Evolutionary conservation across 208 protist genomes (phyloP).

Genomic region (Endotrypanum monterogeii): DNA sequence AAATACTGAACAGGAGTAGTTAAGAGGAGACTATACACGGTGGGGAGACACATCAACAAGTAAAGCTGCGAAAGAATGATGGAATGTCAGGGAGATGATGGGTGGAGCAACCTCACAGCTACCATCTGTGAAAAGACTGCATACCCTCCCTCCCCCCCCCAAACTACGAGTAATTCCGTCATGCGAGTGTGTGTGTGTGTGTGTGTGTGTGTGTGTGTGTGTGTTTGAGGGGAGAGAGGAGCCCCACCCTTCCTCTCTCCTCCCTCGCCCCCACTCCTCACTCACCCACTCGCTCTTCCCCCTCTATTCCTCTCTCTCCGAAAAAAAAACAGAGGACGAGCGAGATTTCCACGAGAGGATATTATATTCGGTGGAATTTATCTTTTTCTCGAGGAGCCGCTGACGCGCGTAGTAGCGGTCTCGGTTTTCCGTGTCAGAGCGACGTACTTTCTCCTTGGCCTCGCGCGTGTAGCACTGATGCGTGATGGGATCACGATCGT

Average conservation of each 20-base stretch:
- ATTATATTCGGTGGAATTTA: conserved; percentile 56
- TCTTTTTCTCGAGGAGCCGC: conserved; percentile 20
- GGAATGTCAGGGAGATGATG: too few relatives aligned
- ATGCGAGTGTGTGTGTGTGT: too few relatives aligned
- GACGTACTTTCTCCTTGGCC: conserved; percentile 26
- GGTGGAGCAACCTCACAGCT: not conserved
- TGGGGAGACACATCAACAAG: not conserved
- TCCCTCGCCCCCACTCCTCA: too few relatives aligned
- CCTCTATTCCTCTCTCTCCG: too few relatives aligned
- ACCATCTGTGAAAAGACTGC: not conserved
- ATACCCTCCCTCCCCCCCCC: not conserved
- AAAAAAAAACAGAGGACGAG: not conserved
- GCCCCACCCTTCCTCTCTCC: too few relatives aligned
- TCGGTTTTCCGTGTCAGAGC: conserved; percentile 24
- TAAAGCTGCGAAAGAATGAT: not conserved
- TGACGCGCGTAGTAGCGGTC: conserved; percentile 46
- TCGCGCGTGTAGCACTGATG: conserved; percentile 50
- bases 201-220: too few relatives aligned
- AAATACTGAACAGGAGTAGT: too few relatives aligned
- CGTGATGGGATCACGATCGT: conserved; percentile 61
- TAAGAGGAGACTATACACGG: not conserved
- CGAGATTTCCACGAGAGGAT: conserved; percentile 58
- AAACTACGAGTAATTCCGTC: not conserved
- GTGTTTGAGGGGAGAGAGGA: too few relatives aligned
- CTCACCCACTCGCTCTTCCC: not conserved